Evolutionary conservation across 2,329 filamentous ascomycete genomes (phyloP).

Genomic region (Penicillium sp.): DNA sequence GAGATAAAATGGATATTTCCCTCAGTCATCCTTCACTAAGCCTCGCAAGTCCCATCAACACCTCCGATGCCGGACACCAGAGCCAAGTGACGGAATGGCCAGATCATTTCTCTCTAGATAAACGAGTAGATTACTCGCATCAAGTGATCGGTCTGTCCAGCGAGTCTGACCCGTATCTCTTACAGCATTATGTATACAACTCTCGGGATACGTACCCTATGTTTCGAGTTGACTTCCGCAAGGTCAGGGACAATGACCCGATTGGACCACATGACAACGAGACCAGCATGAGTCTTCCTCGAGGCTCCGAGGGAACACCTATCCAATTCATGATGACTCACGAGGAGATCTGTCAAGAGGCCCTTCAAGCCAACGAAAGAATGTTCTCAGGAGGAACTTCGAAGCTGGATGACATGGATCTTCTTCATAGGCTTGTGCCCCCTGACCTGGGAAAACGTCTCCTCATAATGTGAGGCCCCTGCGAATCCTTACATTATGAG

Average conservation of each 20-base stretch:
- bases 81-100: too few species aligned
- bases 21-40: too few species aligned
- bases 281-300: too few species aligned
- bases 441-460: background rate
- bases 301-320: background rate
- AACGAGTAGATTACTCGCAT: background rate
- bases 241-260: background rate
- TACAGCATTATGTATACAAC: background rate
- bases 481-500: too few species aligned
- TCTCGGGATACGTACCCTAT: background rate
- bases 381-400: background rate
- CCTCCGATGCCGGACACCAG: too few species aligned
- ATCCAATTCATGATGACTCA: background rate
- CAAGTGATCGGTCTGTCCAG: background rate
- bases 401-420: background rate
- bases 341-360: background rate
- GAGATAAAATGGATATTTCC: too few species aligned
- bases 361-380: background rate
- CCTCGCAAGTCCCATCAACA: too few species aligned
- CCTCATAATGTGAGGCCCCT: background rate
- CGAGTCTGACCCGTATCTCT: background rate
- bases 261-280: too few species aligned
- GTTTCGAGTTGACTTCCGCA: background rate
- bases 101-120: background rate
- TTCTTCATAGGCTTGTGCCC: background rate